These are phyloP conservation scores for Venturiaceae sp. DNA, from an alignment of 2,329 filamentous ascomycete species.

Conservation along the genomic window DNA sequence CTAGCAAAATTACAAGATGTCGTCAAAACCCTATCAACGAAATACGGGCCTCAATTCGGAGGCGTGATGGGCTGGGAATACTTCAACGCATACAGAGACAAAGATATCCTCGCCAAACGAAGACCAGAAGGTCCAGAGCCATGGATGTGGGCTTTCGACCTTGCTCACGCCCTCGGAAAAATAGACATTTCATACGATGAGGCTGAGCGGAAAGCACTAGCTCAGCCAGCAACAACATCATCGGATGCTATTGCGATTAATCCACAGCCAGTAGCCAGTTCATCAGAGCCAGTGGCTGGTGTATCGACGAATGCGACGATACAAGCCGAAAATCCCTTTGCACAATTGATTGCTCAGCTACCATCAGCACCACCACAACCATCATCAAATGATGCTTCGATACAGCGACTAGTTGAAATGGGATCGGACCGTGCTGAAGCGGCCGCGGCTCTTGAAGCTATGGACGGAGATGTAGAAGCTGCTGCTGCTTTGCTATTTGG, in stretches of 20 bases:
- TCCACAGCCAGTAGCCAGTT: neutral
- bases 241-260: too few species aligned
- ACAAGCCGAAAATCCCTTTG: neutral
- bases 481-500: conserved; percentile 23
- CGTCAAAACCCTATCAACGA: conserved; percentile 45
- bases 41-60: conserved; percentile 55
- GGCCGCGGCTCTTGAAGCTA: conserved; percentile 37
- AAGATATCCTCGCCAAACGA: conserved; percentile 11
- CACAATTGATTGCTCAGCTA: neutral
- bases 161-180: conserved; percentile 16
- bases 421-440: conserved; percentile 36
- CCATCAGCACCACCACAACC: conserved; percentile 20
- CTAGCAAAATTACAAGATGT: conserved; percentile 45
- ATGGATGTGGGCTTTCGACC: conserved; percentile 11
- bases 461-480: conserved; percentile 38
- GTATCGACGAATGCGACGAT: neutral
- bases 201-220: conserved; percentile 30
- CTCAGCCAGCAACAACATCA: neutral
- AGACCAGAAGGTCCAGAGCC: too few species aligned
- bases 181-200: conserved; percentile 16
- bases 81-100: conserved; percentile 55
- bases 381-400: conserved; percentile 40
- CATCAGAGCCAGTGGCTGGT: neutral
- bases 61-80: conserved; percentile 96
- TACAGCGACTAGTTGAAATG: conserved; percentile 33